phyloP scores from a whole-genome alignment of 2,329 filamentous ascomycete genomes.

The Arthrinium phaeospermum region DNA sequence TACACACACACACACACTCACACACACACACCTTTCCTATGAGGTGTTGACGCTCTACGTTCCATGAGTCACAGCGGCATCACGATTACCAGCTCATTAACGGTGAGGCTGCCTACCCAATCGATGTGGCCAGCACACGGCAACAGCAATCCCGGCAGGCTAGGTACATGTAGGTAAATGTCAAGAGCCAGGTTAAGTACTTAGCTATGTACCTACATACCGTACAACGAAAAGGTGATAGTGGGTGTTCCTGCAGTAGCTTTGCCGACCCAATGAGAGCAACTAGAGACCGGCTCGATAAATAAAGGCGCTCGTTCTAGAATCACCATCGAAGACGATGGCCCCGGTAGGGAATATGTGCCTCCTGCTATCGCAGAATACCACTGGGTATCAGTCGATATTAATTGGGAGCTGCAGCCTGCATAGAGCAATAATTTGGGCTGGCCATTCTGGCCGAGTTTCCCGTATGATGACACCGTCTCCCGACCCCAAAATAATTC shows the following conservation, averaged over 20 bases:
- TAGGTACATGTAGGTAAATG: neutral
- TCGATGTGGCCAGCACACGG: slow-evolving; percentile 5
- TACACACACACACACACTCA: neutral
- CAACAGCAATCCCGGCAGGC: neutral
- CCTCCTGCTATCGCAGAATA: neutral
- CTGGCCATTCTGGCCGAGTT: neutral
- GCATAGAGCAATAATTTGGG: neutral
- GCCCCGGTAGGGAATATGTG: neutral
- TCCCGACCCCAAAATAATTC: neutral
- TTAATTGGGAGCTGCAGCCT: slow-evolving; percentile 8
- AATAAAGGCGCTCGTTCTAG: neutral
- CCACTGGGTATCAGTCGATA: neutral
- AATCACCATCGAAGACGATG: neutral
- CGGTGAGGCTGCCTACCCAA: slow-evolving; percentile 11
- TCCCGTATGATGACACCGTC: neutral
- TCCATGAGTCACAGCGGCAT: neutral
- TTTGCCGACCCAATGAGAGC: neutral
- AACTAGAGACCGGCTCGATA: neutral
- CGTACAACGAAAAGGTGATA: neutral
- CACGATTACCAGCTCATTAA: neutral
- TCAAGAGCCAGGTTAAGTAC: neutral
- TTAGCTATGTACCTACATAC: too few species aligned
- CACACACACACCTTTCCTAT: neutral
- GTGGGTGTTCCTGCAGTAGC: neutral
- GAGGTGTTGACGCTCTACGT: neutral